A percentile compares a stretch with the other conserved stretches of the same genome.
Conservation (phyloP, 1,284 basidiomycete genomes). For the Sparassis latifolia region DNA sequence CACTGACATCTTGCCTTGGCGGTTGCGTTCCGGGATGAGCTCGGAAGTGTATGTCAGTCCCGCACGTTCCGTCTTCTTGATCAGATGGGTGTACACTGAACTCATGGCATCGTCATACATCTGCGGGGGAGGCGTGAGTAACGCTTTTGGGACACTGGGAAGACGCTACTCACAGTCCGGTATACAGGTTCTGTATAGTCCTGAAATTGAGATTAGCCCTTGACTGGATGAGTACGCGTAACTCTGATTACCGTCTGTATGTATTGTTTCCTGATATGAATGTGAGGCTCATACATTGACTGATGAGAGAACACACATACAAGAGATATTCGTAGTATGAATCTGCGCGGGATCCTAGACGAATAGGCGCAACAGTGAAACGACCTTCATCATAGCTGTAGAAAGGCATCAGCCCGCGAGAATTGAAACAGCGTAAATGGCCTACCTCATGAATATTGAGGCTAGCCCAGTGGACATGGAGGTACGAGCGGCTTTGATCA, state of each 20-base stretch:
- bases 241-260: constrained; percentile 56
- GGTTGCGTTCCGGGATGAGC: constrained; percentile 51
- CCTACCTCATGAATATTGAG: constrained; percentile 81
- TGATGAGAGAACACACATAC: constrained; percentile 33
- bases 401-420: neutral
- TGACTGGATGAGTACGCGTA: neutral
- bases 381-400: constrained; percentile 58
- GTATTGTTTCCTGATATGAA: constrained; percentile 61
- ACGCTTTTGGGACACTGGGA: neutral
- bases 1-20: constrained; percentile 43
- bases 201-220: constrained; percentile 29
- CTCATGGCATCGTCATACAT: constrained; percentile 86
- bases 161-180: constrained; percentile 46
- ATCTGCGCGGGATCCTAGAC: constrained; percentile 89
- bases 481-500: constrained; percentile 57
- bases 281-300: constrained; percentile 4
- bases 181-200: constrained; percentile 77
- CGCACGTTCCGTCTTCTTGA: constrained; percentile 53
- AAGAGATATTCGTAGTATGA: constrained; percentile 93
- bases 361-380: constrained; percentile 73
- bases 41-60: constrained; percentile 80
- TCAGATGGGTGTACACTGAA: constrained; percentile 73
- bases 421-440: no score
- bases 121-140: constrained; percentile 25
- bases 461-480: constrained; percentile 69